A percentile compares a stretch with the other conserved stretches of the same genome.
Conservation (phyloP, 257 asterid species). For the Solanum etuberosum region DNA sequence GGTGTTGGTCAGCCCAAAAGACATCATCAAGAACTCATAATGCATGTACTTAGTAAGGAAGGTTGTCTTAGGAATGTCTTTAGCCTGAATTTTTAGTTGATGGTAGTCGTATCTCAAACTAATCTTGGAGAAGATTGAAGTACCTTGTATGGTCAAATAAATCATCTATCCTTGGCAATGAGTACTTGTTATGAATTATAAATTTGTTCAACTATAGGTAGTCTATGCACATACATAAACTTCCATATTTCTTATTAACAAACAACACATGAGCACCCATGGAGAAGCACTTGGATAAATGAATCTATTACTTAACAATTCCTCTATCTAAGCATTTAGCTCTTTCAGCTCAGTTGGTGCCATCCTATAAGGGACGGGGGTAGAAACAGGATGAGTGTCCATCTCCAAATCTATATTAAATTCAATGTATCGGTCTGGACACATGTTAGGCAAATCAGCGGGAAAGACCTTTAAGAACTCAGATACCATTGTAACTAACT, state of each 20-base stretch:
- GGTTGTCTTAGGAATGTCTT: neutral
- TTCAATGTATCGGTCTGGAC: neutral
- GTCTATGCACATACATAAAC: neutral
- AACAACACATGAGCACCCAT: neutral
- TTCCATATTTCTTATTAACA: neutral
- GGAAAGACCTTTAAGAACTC: neutral
- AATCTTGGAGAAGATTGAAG: neutral
- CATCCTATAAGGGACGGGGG: neutral
- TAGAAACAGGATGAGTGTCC: neutral
- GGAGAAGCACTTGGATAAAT: neutral
- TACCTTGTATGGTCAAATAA: neutral
- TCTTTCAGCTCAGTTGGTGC: neutral
- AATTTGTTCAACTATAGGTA: neutral
- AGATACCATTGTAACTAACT: neutral
- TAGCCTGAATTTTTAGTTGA: neutral
- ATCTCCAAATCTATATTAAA: too few species aligned
- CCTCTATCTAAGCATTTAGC: neutral
- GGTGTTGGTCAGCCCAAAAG: neutral
- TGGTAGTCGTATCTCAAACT: too few species aligned
- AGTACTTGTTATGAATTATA: neutral
- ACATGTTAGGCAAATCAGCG: neutral
- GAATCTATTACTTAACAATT: too few species aligned
- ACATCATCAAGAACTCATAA: neutral
- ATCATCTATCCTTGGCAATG: neutral
- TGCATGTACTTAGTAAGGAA: neutral